Conservation (phyloP, 2,329 filamentous ascomycete genomes). For the Decorospora gaudefroyi region DNA sequence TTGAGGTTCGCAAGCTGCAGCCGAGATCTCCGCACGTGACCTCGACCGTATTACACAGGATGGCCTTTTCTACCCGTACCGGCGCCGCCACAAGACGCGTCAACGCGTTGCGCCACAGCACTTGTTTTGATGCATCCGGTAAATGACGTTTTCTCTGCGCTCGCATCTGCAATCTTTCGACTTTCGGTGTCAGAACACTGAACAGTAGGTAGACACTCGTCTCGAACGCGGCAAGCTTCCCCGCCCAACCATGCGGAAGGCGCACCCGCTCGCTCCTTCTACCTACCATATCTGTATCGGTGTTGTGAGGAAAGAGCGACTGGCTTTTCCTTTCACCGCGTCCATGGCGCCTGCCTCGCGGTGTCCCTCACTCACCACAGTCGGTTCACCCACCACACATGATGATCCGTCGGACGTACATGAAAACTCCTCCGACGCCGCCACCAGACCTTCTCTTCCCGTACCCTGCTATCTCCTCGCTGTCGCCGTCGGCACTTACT, state of each 20-base stretch:
- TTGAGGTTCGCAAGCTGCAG: constrained; percentile 26
- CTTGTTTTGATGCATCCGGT: not conserved
- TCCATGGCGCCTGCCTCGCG: not conserved
- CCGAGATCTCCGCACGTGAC: constrained; percentile 19
- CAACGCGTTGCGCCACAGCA: constrained; percentile 11
- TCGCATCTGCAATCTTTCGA: no score
- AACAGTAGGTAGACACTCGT: no score
- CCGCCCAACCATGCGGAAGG: constrained; percentile 2
- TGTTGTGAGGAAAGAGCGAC: not conserved
- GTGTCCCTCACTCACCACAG: no score
- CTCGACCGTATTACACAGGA: constrained; percentile 1
- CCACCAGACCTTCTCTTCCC: no score
- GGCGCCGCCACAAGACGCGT: constrained; percentile 10
- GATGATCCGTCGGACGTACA: no score
- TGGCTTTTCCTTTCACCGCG: not conserved
- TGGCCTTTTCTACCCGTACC: constrained; percentile 6
- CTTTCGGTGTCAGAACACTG: no score
- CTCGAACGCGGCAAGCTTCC: not conserved
- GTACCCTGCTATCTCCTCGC: no score
- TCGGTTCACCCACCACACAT: no score
- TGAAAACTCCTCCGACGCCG: no score
- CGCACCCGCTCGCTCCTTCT: no score
- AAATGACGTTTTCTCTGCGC: not conserved
- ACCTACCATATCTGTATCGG: constrained; percentile 1
- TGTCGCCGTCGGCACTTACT: no score